Base-by-base conservation (phyloP, 441 rosid genomes). In the Adansonia madagascariensis region DNA sequence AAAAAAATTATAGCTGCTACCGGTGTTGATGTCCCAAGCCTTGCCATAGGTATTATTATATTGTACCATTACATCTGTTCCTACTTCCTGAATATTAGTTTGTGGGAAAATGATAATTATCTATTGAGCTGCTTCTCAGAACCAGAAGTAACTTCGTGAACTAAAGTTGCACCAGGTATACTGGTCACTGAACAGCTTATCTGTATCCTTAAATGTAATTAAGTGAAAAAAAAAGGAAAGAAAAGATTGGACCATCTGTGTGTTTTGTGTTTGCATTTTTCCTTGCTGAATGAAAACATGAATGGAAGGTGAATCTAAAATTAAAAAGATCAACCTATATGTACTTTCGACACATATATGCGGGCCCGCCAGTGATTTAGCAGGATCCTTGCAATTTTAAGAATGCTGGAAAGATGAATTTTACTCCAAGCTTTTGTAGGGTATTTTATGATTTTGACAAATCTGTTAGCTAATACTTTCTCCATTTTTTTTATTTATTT, bases 11-110 rank as follows among this genome's bases (percentile, higher is more conserved):
- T 96, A 78, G 97, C 94, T 46, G 94, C 94, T 77, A 90, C 98
- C 75, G 99, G 98, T 49, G 97, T 94, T 84, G 90, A 93, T 78
- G 94, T 93, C 79, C 98, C 99, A 46, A 94, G 91, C 84, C 91
- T 96, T 73, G 68, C 97, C 63, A 76, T 86, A 79, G 98, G 98
- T 92, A 89, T 80, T 75, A 89, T 80, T 75, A 74, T 9, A 53
- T 18, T 65, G 5, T 18, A 71, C 63, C 22, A 46, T 59, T 24
- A 4, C 8, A 44, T 72, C 5, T 39, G 15, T 9, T 31, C 11
- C 43, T 70, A 18, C 0, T 55, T 63, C 20, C 18, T 27, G 31
- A 66, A 55, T 60, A 8, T 46, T 18, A 43, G 46, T 74, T 35
- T 73, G 27, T 77, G 66, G 59, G 22, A 20, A 66, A 65, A 31